Evolutionary conservation across 257 asterid species (phyloP).

Genomic region (Plantago elongata): DNA sequence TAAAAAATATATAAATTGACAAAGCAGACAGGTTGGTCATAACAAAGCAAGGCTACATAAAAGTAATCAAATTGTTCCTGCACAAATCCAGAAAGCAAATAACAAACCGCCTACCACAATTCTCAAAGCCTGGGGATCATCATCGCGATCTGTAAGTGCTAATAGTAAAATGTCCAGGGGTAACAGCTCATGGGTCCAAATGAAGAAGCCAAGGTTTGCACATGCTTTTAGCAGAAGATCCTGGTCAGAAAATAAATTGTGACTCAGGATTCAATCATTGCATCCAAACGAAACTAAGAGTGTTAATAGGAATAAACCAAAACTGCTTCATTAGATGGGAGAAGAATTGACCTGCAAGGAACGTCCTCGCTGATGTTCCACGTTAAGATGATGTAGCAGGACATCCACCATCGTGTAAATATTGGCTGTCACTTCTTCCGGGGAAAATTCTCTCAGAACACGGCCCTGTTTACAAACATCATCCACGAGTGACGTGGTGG

Average conservation of each 20-base stretch:
- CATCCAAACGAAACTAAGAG: not conserved
- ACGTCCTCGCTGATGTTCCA: conserved; percentile 90
- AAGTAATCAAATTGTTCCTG: too few species aligned
- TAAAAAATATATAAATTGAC: too few species aligned
- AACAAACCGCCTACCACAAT: conserved; percentile 59
- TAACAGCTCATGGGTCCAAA: conserved; percentile 91
- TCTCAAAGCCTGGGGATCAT: conserved; percentile 87
- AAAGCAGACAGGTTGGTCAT: too few species aligned
- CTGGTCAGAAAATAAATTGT: conserved; percentile 41
- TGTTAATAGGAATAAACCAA: conserved; percentile 11
- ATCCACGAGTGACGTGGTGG: not conserved
- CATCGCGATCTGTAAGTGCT: conserved; percentile 94
- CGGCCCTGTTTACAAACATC: conserved; percentile 53
- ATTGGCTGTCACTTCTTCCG: conserved; percentile 96
- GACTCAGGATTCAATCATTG: conserved; percentile 7
- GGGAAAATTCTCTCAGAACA: conserved; percentile 88
- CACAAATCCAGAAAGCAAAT: not conserved
- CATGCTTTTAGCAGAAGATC: conserved; percentile 84
- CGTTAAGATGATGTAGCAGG: conserved; percentile 72
- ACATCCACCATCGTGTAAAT: conserved; percentile 96
- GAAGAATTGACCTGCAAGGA: conserved; percentile 67
- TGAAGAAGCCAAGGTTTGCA: conserved; percentile 73
- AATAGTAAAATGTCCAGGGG: conserved; percentile 85
- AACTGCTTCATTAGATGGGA: conserved; percentile 16
- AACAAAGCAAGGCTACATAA: too few species aligned